These are phyloP conservation scores for Diaporthe ampelina DNA, from an alignment of 2,329 filamentous ascomycete genomes.

Conservation along the genomic window DNA sequence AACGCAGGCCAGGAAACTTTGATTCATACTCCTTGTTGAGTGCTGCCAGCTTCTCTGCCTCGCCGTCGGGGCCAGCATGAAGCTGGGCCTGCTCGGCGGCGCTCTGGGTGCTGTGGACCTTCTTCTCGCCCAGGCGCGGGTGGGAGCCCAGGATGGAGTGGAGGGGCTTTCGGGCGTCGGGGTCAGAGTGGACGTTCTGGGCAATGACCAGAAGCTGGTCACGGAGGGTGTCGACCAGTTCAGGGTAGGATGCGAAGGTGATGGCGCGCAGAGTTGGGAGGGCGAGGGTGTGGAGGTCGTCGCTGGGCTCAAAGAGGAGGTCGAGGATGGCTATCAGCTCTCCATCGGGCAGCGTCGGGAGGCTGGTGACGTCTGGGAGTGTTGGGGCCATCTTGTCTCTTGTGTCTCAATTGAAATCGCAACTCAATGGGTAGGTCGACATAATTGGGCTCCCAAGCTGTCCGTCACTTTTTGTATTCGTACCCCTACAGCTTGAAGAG, in stretches of 20 bases:
- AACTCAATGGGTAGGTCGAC: neutral
- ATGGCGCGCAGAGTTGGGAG: slow-evolving; percentile 72
- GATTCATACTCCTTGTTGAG: slow-evolving; percentile 86
- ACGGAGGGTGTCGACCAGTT: slow-evolving; percentile 77
- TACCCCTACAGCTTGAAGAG: neutral
- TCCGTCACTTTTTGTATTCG: neutral
- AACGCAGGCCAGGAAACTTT: slow-evolving; percentile 85
- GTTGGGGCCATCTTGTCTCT: slow-evolving; percentile 30
- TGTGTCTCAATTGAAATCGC: no score
- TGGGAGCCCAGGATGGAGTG: slow-evolving; percentile 84
- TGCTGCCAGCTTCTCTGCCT: slow-evolving; percentile 67
- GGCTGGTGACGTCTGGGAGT: slow-evolving; percentile 70
- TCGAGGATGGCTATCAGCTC: slow-evolving; percentile 75
- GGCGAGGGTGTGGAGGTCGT: slow-evolving; percentile 79
- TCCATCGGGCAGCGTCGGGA: slow-evolving; percentile 68
- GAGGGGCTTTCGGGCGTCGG: slow-evolving; percentile 68
- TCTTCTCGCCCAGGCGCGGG: slow-evolving; percentile 85
- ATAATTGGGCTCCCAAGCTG: neutral
- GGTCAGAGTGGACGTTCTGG: slow-evolving; percentile 60
- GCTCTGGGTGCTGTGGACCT: slow-evolving; percentile 85
- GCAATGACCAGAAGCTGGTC: slow-evolving; percentile 71
- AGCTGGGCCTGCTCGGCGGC: slow-evolving; percentile 86
- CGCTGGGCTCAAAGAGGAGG: slow-evolving; percentile 86
- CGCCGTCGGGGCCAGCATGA: slow-evolving; percentile 68
- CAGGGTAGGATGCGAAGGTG: slow-evolving; percentile 75